Conservation (phyloP, 495 filamentous ascomycete species). For the Lasiosphaeria ovina region DNA sequence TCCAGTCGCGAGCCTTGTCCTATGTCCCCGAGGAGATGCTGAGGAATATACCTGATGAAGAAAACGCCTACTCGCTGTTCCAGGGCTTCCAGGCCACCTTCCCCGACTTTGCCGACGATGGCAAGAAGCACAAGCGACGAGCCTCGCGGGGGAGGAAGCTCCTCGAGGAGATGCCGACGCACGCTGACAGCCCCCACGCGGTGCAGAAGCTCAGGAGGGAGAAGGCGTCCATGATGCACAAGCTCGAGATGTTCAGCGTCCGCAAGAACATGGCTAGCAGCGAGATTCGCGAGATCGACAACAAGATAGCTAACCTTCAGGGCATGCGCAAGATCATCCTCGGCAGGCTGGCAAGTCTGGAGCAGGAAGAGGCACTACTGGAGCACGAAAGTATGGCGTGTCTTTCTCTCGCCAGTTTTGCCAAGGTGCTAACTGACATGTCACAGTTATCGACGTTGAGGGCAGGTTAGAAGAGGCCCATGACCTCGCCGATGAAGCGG, state of each 20-base stretch:
- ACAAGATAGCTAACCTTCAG: constrained; percentile 90
- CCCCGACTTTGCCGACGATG: constrained; percentile 67
- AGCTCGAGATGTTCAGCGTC: constrained; percentile 85
- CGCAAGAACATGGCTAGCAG: constrained; percentile 97
- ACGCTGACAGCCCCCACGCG: constrained; percentile 57
- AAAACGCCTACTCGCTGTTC: constrained; percentile 86
- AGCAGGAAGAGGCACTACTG: constrained; percentile 85
- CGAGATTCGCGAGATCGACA: constrained; percentile 95
- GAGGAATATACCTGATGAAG: constrained; percentile 77
- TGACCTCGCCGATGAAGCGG: constrained; percentile 69
- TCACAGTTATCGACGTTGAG: constrained; percentile 75
- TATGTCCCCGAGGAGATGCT: constrained; percentile 91
- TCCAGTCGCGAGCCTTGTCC: constrained; percentile 88
- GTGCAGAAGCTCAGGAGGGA: constrained; percentile 73
- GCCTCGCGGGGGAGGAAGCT: constrained; percentile 70
- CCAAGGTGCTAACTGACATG: constrained; percentile 23
- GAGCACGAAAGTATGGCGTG: constrained; percentile 74
- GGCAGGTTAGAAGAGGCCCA: constrained; percentile 81
- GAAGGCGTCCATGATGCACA: constrained; percentile 69
- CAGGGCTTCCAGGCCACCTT: constrained; percentile 92
- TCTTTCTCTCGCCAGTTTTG: background rate
- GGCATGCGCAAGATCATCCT: constrained; percentile 92
- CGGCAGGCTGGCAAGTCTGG: constrained; percentile 82
- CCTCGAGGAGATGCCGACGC: constrained; percentile 58
- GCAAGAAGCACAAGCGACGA: constrained; percentile 67